Base-by-base conservation (phyloP, 805 yeast species). In the Limtongia smithiae region DNA sequence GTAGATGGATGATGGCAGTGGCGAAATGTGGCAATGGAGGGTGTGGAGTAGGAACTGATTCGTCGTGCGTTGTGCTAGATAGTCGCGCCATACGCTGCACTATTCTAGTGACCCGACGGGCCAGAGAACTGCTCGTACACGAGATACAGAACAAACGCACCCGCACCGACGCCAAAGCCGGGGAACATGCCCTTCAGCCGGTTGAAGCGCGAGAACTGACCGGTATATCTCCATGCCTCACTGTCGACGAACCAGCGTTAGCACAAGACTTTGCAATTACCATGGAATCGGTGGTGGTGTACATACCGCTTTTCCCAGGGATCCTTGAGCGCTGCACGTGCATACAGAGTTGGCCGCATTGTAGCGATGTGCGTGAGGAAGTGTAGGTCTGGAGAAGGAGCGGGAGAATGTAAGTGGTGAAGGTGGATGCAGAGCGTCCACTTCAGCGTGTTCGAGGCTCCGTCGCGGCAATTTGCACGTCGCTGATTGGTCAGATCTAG, bases 171-270 rank as follows among this genome's bases (percentile, higher is more conserved):
- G 27, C 87, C 85, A 43, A 86, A 74, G 2, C 95, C 95, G 3
- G 95, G 95, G 63, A 87, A 78, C 14, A 85, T 75, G 49, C 80
- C 80, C 62, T 75, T 80, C 67, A 80, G 82, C 60, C 93, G 74
- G 68, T 82, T 80, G 42, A 70, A 69, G 60, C 87, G 79, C 46
- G 85, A 75, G 71, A 87, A 87, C 45, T 81, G 85, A 51, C 93
- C 94, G 62, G 80, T 82, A 69, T 81, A 83, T 75, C 95, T 82
- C 95, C 95, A 86, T 40, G 94, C 93, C 66, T 86, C 95, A 76
- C 94, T 82, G 57, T 27, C 27, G 22, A 50, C 43, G 15, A n/a
- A 24, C 31, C 24, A 24, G 12, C 40, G 21, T 8, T n/a, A 4
- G 24, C n/a, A 17, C 4, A 39, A 3, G 4, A 37, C 31, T 28